These are phyloP conservation scores for Cicer yamashitae DNA, from an alignment of 306 rosid genomes.

Conservation along the genomic window DNA sequence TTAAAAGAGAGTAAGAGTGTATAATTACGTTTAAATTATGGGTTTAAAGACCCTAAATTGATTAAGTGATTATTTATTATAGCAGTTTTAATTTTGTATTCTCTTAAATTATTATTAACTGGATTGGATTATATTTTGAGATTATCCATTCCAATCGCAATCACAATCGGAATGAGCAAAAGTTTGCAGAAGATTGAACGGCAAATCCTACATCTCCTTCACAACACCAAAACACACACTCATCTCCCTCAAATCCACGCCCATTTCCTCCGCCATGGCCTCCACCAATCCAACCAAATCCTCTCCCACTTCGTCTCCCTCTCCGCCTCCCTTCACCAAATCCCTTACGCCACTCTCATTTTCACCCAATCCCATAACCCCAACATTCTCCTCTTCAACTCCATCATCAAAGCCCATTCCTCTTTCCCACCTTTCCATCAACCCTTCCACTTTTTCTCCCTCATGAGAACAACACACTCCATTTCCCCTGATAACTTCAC, in stretches of 20 bases:
- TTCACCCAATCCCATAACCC: slow-evolving; percentile 61
- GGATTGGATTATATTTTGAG: not conserved
- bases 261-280: slow-evolving; percentile 77
- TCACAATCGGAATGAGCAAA: slow-evolving; percentile 51
- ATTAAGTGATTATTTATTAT: no score
- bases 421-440: slow-evolving; percentile 57
- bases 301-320: slow-evolving; percentile 79
- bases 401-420: slow-evolving; percentile 80
- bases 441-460: slow-evolving; percentile 56
- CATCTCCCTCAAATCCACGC: slow-evolving; percentile 72
- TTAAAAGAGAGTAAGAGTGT: no score
- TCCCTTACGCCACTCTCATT: slow-evolving; percentile 63
- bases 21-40: no score
- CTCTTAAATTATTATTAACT: not conserved
- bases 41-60: no score
- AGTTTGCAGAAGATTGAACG: slow-evolving; percentile 55
- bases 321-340: slow-evolving; percentile 53
- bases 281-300: slow-evolving; percentile 74
- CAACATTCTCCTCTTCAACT: slow-evolving; percentile 71
- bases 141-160: not conserved
- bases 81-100: no score
- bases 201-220: slow-evolving; percentile 72
- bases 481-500: slow-evolving; percentile 65
- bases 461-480: slow-evolving; percentile 50
- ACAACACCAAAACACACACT: slow-evolving; percentile 58